Evolutionary conservation across 1,284 basidiomycete species (phyloP).

Genomic region (Dichomitus squalens): DNA sequence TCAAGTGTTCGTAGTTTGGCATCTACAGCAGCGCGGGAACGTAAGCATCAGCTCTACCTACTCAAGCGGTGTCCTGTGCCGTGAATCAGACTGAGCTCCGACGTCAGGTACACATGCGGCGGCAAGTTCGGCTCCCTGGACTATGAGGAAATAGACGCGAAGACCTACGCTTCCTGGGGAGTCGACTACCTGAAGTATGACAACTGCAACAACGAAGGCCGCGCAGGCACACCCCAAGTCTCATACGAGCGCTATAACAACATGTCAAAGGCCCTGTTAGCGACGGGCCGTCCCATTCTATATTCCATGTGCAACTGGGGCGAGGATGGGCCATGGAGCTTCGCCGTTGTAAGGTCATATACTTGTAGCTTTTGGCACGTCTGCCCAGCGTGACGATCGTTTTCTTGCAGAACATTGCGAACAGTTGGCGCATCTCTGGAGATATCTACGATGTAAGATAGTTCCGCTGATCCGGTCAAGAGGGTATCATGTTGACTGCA

Average conservation of each 20-base stretch:
- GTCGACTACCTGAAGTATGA: slow-evolving; percentile 48
- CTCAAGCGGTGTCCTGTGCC: too few species aligned
- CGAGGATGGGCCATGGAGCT: slow-evolving; percentile 49
- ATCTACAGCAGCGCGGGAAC: slow-evolving; percentile 52
- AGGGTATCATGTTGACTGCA: not conserved
- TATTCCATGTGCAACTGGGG: slow-evolving; percentile 54
- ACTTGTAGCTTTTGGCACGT: too few species aligned
- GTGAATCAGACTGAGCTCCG: not conserved
- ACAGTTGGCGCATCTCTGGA: slow-evolving; percentile 49
- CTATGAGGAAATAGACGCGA: slow-evolving; percentile 49
- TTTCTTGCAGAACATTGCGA: slow-evolving; percentile 40
- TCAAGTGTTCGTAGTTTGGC: slow-evolving; percentile 36
- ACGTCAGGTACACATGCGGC: slow-evolving; percentile 42
- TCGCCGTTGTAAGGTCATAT: slow-evolving; percentile 37
- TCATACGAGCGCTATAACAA: slow-evolving; percentile 46
- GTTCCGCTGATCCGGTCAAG: too few species aligned
- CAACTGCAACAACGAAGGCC: slow-evolving; percentile 49
- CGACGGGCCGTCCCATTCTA: slow-evolving; percentile 48
- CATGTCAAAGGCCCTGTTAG: slow-evolving; percentile 50
- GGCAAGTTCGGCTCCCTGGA: slow-evolving; percentile 47
- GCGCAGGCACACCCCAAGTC: slow-evolving; percentile 41
- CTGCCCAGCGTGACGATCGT: too few species aligned
- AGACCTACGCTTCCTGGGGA: slow-evolving; percentile 47
- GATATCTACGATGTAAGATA: slow-evolving; percentile 42
- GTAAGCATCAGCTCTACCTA: slow-evolving; percentile 20